These are phyloP conservation scores for Phytophthora crassamura DNA, from an alignment of 352 stramenopile genomes.

Conservation along the genomic window DNA sequence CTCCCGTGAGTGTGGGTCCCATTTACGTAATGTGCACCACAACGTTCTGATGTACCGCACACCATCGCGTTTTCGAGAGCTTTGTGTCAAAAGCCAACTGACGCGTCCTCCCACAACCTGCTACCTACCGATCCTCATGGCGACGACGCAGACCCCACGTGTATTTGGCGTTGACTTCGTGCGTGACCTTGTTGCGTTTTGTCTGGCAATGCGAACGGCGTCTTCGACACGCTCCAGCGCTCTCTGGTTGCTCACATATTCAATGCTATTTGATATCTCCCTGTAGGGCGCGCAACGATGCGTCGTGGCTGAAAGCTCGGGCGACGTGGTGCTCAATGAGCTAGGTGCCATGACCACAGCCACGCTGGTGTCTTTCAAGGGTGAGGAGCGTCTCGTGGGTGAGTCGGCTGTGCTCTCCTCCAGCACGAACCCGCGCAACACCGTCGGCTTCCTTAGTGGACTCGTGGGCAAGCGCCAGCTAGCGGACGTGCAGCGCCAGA, in stretches of 20 bases:
- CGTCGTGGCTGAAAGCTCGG: slow-evolving; percentile 69
- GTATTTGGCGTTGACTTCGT: slow-evolving; percentile 88
- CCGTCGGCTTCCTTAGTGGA: slow-evolving; percentile 71
- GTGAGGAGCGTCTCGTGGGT: slow-evolving; percentile 83
- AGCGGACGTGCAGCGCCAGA: slow-evolving; percentile 45
- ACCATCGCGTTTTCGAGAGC: slow-evolving; percentile 37
- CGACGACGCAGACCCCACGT: slow-evolving; percentile 34
- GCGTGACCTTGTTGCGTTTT: slow-evolving; percentile 23
- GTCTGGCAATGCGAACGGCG: slow-evolving; percentile 1
- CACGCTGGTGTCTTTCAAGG: slow-evolving; percentile 90
- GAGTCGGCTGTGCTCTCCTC: slow-evolving; percentile 87
- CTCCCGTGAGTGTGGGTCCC: slow-evolving; percentile 31
- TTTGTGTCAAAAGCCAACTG: background rate
- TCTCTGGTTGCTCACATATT: background rate
- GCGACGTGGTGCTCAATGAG: slow-evolving; percentile 90
- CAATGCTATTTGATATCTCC: slow-evolving; percentile 9
- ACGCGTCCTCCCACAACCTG: slow-evolving; percentile 15
- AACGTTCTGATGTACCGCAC: slow-evolving; percentile 6
- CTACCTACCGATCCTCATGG: slow-evolving; percentile 33
- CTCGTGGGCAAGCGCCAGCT: slow-evolving; percentile 67
- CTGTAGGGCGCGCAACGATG: slow-evolving; percentile 77
- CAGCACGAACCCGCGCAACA: slow-evolving; percentile 88
- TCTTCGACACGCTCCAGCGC: slow-evolving; percentile 9
- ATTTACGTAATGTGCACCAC: slow-evolving; percentile 6
- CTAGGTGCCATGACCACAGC: slow-evolving; percentile 89